phyloP scores from a whole-genome alignment of 2,329 filamentous ascomycete genomes.

The Intubia oerlemansii region DNA sequence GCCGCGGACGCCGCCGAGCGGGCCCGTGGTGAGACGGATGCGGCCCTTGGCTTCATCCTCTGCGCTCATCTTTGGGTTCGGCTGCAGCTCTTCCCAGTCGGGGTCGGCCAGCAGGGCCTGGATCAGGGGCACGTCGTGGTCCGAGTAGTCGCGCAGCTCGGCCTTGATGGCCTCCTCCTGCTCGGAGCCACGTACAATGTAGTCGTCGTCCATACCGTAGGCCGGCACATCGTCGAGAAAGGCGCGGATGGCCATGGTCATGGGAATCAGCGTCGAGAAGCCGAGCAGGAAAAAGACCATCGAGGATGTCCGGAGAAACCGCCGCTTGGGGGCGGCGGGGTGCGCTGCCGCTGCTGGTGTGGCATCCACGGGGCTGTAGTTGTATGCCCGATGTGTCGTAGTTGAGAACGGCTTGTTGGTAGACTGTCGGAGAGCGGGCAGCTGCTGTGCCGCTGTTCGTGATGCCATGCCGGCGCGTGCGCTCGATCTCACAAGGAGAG shows the following conservation, averaged over 20 bases:
- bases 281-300: not conserved
- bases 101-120: conserved; percentile 4
- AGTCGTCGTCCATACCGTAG: not conserved
- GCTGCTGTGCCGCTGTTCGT: too few relatives aligned
- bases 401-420: too few relatives aligned
- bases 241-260: not conserved
- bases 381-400: too few relatives aligned
- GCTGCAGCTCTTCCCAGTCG: conserved; percentile 6
- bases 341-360: too few relatives aligned
- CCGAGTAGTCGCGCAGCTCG: not conserved
- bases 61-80: not conserved
- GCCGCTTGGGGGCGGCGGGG: too few relatives aligned
- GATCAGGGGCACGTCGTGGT: conserved; percentile 5
- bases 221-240: not conserved
- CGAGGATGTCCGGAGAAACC: not conserved
- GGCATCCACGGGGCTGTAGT: too few relatives aligned
- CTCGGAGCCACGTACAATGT: conserved; percentile 3
- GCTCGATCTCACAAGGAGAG: too few relatives aligned
- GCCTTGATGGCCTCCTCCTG: conserved; percentile 3
- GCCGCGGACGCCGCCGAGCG: conserved; percentile 19
- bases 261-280: not conserved
- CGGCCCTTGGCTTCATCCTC: not conserved
- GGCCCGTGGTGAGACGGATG: conserved; percentile 19
- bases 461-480: too few relatives aligned
- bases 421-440: too few relatives aligned